Evolutionary conservation across 345 rosid genomes (phyloP).

Genomic region (Toxicodendron radicans): DNA sequence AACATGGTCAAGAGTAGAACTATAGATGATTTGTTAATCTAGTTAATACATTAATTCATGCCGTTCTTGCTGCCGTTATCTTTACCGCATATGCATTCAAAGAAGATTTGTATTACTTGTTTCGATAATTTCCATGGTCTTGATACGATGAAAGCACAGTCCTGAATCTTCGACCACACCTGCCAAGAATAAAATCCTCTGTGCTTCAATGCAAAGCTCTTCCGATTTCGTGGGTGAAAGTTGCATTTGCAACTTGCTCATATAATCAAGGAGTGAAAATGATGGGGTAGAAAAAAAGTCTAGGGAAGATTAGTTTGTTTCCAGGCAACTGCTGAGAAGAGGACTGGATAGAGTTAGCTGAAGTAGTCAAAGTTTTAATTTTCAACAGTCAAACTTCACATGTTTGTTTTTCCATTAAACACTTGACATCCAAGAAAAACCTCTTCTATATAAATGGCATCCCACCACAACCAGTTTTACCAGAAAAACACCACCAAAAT

Average conservation of each 20-base stretch:
- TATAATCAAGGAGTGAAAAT: too few relatives aligned
- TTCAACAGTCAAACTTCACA: neutral
- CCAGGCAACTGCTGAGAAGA: too few relatives aligned
- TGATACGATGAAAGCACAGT: neutral
- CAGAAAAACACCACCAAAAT: neutral
- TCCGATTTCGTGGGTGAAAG: too few relatives aligned
- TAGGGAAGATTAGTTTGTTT: too few relatives aligned
- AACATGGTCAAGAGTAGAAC: slow-evolving; percentile 15
- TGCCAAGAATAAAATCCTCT: too few relatives aligned
- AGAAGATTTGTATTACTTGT: neutral
- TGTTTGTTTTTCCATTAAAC: too few relatives aligned
- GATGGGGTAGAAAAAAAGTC: too few relatives aligned
- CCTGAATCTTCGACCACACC: neutral
- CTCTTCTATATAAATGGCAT: neutral
- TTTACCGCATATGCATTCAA: neutral
- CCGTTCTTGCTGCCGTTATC: neutral
- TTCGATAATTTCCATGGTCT: neutral
- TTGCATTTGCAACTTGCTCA: too few relatives aligned
- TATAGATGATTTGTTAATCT: neutral
- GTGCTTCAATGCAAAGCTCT: too few relatives aligned
- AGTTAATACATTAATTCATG: neutral
- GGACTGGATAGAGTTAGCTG: too few relatives aligned
- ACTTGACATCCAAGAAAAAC: neutral
- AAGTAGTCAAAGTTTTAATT: neutral
- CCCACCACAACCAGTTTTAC: neutral